phyloP scores from a whole-genome alignment of 2,329 filamentous ascomycete genomes.

The Venturia nashicola region DNA sequence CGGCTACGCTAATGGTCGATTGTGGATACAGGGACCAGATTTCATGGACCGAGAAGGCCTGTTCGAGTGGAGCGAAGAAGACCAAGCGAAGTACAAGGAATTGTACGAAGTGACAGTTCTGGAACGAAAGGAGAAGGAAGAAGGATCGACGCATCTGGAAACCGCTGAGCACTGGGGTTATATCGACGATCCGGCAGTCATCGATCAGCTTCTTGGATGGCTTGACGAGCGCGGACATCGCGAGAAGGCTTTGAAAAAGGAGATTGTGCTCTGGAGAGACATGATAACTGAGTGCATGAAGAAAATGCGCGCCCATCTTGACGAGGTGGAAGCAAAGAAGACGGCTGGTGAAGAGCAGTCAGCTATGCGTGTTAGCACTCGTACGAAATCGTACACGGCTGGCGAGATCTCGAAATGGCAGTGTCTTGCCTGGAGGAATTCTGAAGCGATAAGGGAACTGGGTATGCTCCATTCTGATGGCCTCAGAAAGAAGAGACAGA shows the following conservation, averaged over 20 bases:
- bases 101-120: constrained; percentile 73
- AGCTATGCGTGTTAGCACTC: constrained; percentile 43
- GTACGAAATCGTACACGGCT: constrained; percentile 47
- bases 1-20: constrained; percentile 81
- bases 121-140: constrained; percentile 75
- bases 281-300: constrained; percentile 71
- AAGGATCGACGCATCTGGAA: constrained; percentile 67
- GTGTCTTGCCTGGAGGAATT: constrained; percentile 56
- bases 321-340: constrained; percentile 37
- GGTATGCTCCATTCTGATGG: constrained; percentile 46
- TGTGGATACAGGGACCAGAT: constrained; percentile 95
- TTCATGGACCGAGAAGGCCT: constrained; percentile 77
- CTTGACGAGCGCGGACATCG: constrained; percentile 77
- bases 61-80: constrained; percentile 61
- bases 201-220: constrained; percentile 76
- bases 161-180: constrained; percentile 82
- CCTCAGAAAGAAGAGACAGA: constrained; percentile 26
- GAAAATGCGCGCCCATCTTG: constrained; percentile 62
- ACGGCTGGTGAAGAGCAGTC: constrained; percentile 33
- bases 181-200: constrained; percentile 64
- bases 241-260: constrained; percentile 78
- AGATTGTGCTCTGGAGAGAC: constrained; percentile 64
- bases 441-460: constrained; percentile 43
- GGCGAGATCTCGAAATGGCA: constrained; percentile 41
- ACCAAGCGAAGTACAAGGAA: constrained; percentile 62